These are phyloP conservation scores for Pinus taeda DNA, from an alignment of 75 land plant species.

Conservation along the genomic window DNA sequence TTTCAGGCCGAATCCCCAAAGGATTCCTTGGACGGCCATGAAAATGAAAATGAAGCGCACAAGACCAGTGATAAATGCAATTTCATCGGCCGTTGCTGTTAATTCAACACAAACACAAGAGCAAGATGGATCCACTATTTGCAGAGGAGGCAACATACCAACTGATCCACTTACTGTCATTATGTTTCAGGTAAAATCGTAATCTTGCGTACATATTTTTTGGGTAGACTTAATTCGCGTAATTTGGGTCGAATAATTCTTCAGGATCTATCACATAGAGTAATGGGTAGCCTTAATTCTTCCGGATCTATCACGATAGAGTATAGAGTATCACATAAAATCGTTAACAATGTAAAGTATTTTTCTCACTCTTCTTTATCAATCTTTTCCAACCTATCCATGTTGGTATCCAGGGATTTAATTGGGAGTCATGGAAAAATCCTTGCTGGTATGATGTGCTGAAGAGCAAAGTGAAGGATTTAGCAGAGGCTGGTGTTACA, in stretches of 20 bases:
- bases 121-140: not conserved
- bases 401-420: constrained; percentile 30
- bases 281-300: too few relatives aligned
- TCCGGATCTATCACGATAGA: too few relatives aligned
- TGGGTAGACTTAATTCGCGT: too few relatives aligned
- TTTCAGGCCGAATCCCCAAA: too few relatives aligned
- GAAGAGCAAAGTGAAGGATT: constrained; percentile 19
- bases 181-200: not conserved
- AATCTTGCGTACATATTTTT: not conserved
- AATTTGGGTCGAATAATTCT: too few relatives aligned
- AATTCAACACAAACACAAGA: not conserved
- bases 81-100: not conserved
- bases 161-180: not conserved
- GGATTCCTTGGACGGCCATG: not conserved
- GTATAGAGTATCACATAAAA: too few relatives aligned
- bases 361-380: too few relatives aligned
- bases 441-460: constrained; percentile 47
- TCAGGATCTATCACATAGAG: too few relatives aligned
- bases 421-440: constrained; percentile 53
- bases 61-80: not conserved
- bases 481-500: constrained; percentile 39
- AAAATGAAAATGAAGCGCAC: not conserved
- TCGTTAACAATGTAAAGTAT: too few relatives aligned
- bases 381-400: not conserved
- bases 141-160: not conserved